Percentiles rank a stretch among this genome's conserved stretches.
These are phyloP conservation scores for Polytolypa hystricis DNA, from an alignment of 2,329 filamentous ascomycete genomes.

Conservation along the genomic window DNA sequence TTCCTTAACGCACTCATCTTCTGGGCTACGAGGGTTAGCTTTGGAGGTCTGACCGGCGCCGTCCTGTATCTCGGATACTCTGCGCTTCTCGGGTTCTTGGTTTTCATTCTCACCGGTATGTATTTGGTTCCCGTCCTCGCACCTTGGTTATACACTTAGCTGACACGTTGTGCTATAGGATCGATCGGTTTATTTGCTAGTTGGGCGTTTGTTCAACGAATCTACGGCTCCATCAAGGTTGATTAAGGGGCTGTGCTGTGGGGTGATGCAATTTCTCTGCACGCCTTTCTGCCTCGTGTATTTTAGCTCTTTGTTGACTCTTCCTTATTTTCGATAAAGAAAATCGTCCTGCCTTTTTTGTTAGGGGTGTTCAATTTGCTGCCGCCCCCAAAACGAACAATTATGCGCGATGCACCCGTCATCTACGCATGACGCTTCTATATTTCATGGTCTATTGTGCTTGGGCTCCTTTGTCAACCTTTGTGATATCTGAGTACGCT, in stretches of 20 bases:
- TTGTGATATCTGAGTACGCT: too few relatives aligned
- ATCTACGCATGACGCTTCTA: too few relatives aligned
- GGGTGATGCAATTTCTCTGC: neutral
- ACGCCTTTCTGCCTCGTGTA: neutral
- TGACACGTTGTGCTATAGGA: constrained; percentile 41
- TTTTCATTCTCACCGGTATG: constrained; percentile 89
- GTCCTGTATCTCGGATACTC: constrained; percentile 93
- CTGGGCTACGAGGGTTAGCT: constrained; percentile 76
- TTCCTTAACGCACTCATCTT: constrained; percentile 87
- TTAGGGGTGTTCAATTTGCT: too few relatives aligned
- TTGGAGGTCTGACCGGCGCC: constrained; percentile 72
- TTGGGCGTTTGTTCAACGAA: constrained; percentile 87
- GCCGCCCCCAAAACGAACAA: too few relatives aligned
- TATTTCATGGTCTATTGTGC: too few relatives aligned
- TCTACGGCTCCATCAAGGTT: constrained; percentile 97
- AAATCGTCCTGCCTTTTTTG: too few relatives aligned
- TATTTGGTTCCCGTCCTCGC: constrained; percentile 13
- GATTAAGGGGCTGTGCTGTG: constrained; percentile 48
- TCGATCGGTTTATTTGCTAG: constrained; percentile 93
- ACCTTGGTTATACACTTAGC: constrained; percentile 10
- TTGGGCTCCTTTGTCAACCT: too few relatives aligned
- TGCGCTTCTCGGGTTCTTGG: constrained; percentile 74
- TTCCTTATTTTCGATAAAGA: neutral
- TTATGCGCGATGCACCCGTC: too few relatives aligned
- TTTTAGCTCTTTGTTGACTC: neutral